These are phyloP conservation scores for Neonectria punicea DNA, from an alignment of 2,329 filamentous ascomycete species.

Conservation along the genomic window DNA sequence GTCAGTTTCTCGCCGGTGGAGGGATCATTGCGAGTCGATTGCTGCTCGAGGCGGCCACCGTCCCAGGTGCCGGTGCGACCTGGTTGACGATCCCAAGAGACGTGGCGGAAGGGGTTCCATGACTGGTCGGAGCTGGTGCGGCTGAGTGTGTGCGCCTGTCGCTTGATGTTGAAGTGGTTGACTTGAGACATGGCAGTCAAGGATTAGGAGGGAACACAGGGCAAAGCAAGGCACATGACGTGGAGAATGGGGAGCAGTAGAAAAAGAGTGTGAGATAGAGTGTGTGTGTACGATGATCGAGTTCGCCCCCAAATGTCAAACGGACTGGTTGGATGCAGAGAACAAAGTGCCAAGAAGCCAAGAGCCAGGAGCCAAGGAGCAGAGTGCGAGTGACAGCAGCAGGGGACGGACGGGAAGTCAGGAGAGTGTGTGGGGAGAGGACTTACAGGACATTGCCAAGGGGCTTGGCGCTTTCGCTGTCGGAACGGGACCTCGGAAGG, in stretches of 20 bases:
- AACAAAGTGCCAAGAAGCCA: not conserved
- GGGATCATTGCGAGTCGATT: constrained; percentile 36
- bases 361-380: not conserved
- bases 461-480: constrained; percentile 1
- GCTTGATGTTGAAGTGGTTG: constrained; percentile 58
- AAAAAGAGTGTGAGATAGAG: not conserved
- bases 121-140: constrained; percentile 51
- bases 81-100: constrained; percentile 48
- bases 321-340: not conserved
- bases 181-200: constrained; percentile 47
- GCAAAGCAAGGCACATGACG: not conserved
- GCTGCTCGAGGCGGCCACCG: constrained; percentile 46
- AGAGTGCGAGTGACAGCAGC: not conserved
- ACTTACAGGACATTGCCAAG: constrained; percentile 21
- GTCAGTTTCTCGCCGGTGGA: constrained; percentile 45
- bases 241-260: not conserved
- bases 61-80: constrained; percentile 51
- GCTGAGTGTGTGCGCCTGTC: constrained; percentile 55
- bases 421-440: not conserved
- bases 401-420: not conserved
- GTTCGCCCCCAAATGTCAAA: constrained; percentile 1
- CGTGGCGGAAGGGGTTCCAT: constrained; percentile 59
- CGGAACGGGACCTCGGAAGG: not conserved
- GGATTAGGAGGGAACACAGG: not conserved
- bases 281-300: not conserved